Base-by-base conservation (phyloP, 129 eudicot genomes). In the Deinandra increscens region DNA sequence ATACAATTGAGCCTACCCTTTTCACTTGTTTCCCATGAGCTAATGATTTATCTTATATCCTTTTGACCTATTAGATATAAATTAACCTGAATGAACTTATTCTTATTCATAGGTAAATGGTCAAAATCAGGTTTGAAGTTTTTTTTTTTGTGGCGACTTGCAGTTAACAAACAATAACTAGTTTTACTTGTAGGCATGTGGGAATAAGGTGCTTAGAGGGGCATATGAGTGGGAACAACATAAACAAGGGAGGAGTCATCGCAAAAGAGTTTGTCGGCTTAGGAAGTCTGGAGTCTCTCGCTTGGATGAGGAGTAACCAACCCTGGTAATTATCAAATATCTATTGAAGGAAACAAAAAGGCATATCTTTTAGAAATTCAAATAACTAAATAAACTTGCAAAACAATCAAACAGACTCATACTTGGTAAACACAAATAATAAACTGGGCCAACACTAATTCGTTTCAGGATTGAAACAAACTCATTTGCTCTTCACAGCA, bases 141-240 rank as follows among this genome's bases (percentile, higher is more conserved):
- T 46, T 39, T 39, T 39, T 46, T 1, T 68, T 49, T 14, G 50
- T 70, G 65, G 66, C 29, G 6, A 38, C 15, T 53, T 37, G 67
- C 36, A 15, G 1, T 31, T 14, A 17, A 12, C 20, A 10, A n/a
- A 22, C 29, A 49, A 18, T 49, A 15, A 33, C 18, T 50, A 9
- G 10, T 60, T 73, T 50, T 19, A 49, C 58, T 60, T 67, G 38
- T 23, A 93, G 95, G 95, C 95, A 49, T 93, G 99, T 54, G 90
- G 95, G 36, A 69, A 84, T 78, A 84, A 79, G 87, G 95, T 89
- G 78, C 97, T 93, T 69, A 80, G 99, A 81, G 99, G 99, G 39
- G 85, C 81, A 19, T 81, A 93, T 20, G 97, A 89, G 65, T 93
- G 99, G 99, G 95, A 87, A 74, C 97, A 93, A 65, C 99, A 93